Evolutionary conservation across 2,329 filamentous ascomycete species (phyloP).

Genomic region (Exophiala mesophila): DNA sequence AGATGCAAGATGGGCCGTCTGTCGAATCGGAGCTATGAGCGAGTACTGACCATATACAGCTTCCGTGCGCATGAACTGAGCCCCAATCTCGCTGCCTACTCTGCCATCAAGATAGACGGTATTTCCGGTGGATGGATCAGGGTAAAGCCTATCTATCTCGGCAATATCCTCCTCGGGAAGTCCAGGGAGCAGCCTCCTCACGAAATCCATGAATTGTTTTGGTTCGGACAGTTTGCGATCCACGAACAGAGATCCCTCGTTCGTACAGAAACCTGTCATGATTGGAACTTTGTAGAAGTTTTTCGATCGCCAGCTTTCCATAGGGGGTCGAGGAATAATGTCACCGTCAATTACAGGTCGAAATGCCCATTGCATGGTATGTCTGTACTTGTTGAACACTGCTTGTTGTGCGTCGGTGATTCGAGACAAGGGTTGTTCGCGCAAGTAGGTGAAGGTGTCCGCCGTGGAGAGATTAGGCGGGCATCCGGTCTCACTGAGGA

Average conservation of each 20-base stretch:
- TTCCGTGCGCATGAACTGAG: conserved; percentile 50
- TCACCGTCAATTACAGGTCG: conserved; percentile 49
- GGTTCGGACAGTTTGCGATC: conserved; percentile 58
- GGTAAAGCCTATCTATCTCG: conserved; percentile 56
- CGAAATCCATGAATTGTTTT: conserved; percentile 56
- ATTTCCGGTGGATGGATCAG: conserved; percentile 46
- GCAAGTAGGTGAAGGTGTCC: conserved; percentile 34
- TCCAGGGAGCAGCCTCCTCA: conserved; percentile 56
- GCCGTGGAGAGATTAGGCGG: conserved; percentile 23
- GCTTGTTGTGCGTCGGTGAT: conserved; percentile 43
- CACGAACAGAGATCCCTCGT: conserved; percentile 66
- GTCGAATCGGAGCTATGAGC: conserved; percentile 46
- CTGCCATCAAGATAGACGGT: conserved; percentile 41
- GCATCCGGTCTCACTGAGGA: conserved; percentile 43
- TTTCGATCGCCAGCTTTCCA: conserved; percentile 52
- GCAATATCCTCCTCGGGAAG: conserved; percentile 47
- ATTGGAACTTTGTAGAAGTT: conserved; percentile 56
- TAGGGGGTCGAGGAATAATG: conserved; percentile 54
- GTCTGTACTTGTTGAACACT: conserved; percentile 45
- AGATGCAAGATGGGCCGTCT: conserved; percentile 36
- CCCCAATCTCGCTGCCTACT: conserved; percentile 34
- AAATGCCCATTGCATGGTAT: conserved; percentile 55
- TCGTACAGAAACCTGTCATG: conserved; percentile 65
- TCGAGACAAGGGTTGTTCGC: conserved; percentile 33
- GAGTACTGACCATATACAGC: conserved; percentile 48